Evolutionary conservation across 139 green algal genomes (phyloP).

Genomic region (Marvania coccoides): DNA sequence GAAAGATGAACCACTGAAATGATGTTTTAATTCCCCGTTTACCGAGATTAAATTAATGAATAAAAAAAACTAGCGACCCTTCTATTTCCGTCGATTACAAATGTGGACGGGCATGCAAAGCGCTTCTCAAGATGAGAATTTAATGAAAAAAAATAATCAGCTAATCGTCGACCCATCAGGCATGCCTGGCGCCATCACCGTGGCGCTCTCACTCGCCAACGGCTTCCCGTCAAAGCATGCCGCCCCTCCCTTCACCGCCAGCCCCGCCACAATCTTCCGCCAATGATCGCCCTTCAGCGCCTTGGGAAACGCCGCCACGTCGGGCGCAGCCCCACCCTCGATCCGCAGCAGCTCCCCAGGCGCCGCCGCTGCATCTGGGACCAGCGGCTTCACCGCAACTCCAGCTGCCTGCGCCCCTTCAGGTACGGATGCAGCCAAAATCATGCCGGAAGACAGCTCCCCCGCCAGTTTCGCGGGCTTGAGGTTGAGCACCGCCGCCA

Average conservation of each 20-base stretch:
- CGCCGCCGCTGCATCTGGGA: constrained; percentile 9
- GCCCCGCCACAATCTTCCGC: constrained; percentile 20
- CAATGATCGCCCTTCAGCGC: constrained; percentile 31
- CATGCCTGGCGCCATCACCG: constrained; percentile 11
- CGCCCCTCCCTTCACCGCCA: constrained; percentile 17
- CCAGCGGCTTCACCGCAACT: constrained; percentile 12
- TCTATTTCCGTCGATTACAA: background rate
- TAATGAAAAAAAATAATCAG: background rate
- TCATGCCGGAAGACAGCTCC: constrained; percentile 47
- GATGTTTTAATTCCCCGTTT: too few relatives aligned
- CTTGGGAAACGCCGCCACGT: constrained; percentile 16
- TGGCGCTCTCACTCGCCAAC: constrained; percentile 5
- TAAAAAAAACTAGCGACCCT: background rate
- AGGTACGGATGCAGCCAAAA: constrained; percentile 33
- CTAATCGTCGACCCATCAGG: constrained; percentile 23
- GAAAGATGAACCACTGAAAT: too few relatives aligned
- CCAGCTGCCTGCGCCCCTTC: background rate
- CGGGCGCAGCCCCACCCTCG: background rate
- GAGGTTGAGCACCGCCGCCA: constrained; percentile 47
- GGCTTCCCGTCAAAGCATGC: constrained; percentile 19
- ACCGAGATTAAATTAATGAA: too few relatives aligned
- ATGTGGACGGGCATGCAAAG: background rate
- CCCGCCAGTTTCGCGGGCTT: constrained; percentile 55
- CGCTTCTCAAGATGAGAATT: background rate
- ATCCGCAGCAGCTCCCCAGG: constrained; percentile 23